Evolutionary conservation across 495 filamentous ascomycete genomes (phyloP), one percentile per base, ranked within the genome.

Genomic region (Penicillium cataractarum): DNA sequence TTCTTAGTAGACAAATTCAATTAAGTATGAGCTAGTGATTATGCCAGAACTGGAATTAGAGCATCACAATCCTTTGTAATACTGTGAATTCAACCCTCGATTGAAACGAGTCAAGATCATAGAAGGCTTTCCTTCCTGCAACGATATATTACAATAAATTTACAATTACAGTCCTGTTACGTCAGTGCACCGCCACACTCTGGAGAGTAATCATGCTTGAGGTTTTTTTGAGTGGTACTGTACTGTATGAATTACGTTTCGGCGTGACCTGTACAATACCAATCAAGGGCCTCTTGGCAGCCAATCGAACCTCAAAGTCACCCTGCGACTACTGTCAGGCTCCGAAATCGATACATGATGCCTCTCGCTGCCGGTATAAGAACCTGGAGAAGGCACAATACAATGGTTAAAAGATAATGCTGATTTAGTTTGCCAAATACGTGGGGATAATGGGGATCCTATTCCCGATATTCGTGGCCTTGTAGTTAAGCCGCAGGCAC

Each of bases 121-220:
- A 31, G 22, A 31, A 52, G 2, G 6, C 19, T 52, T 52, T 52
- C 10, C 49, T 29, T 17, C 49, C 4, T 21, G 10, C 19, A 13
- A 52, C 29, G 19, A 52, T 52, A 52, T 31, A 52, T 52, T 52
- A 52, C 49, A 13, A 3, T 26, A 52, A 17, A 52, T 52, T 52
- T 52, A 17, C 27, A 52, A 17, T 13, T 29, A 52, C 49, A 52
- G 10, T 13, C 29, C 10, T 52, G 19, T 13, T 52, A 52, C 49
- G 10, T 29, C 10, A 13, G 3, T 52, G 49, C 49, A 52, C 49
- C 49, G 49, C 49, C 49, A 52, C 49, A 52, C 49, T 21, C 10
- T 13, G 10, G 49, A 52, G 22, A 52, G 4, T 5, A 52, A 29
- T 52, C 10, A 29, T 52, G 49, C 19, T 10, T 52, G 49, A 52